Evolutionary conservation across 371 early-diverging fungal genomes (phyloP), one percentile per base, ranked within the genome.

Genomic region (Zopfochytrium polystomum): DNA sequence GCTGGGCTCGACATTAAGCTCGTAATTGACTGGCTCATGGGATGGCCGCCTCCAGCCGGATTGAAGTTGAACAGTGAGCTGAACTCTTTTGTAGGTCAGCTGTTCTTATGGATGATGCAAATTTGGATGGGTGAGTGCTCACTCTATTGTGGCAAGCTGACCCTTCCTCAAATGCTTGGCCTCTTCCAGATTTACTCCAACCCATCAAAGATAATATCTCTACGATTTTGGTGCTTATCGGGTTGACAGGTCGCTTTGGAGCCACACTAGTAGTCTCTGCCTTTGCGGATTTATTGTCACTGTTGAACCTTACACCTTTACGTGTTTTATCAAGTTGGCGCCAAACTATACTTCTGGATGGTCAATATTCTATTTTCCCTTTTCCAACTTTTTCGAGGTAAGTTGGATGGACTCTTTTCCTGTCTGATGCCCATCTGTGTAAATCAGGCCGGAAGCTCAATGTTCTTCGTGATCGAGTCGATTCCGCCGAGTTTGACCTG

Each of bases 11-110:
- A 60, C 9, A 60, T 76, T 20, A 34, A 53, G 26, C 33, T 32
- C 20, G 54, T 69, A 22, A 83, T 97, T 55, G 77, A 79, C 0
- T 98, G 99, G 99, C 80, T 98, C 42, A 85, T 91, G 58, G 78
- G 90, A 54, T 90, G 89, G 70, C 99, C 99, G 11, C 97, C 92
- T 0, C 67, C 67, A n/a, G 67, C 48, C 18, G 99, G 99, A 7
- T 75, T 98, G 23, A 98, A 98, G 67, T 82, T 98, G 1, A 98
- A 98, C 66, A 85, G 83, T 31, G 90, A 91, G 49, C 77, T 96
- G 20, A 90, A 88, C 23, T 80, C 80, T 5, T 96, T 98, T 67
- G 66, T 98, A 42, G 98, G 94, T 0, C 91, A 95, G 52, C 74
- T 96, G 15, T 96, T 95, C 72, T 74, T 90, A n/a, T 93, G 93